These are phyloP conservation scores for Leccinum pachyderme DNA, from an alignment of 1,284 basidiomycete species.

Conservation along the genomic window DNA sequence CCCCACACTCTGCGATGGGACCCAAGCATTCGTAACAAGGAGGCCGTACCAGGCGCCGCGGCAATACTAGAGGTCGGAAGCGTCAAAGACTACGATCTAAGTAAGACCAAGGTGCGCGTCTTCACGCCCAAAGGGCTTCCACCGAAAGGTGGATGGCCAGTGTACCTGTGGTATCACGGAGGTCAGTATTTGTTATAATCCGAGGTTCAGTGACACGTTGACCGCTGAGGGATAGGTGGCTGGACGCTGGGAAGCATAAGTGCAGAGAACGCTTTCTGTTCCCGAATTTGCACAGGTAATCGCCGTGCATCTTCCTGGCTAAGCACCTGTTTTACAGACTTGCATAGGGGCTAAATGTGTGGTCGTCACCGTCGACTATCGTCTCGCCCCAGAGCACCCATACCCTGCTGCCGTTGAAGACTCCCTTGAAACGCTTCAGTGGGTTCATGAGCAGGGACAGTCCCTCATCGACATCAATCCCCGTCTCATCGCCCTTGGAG, in stretches of 20 bases:
- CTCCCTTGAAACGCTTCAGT: constrained; percentile 49
- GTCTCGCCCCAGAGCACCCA: constrained; percentile 57
- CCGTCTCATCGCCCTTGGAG: constrained; percentile 48
- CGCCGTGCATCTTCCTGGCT: not conserved
- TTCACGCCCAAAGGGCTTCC: constrained; percentile 45
- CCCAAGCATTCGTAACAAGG: constrained; percentile 41
- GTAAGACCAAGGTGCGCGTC: constrained; percentile 40
- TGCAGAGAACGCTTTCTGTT: constrained; percentile 34
- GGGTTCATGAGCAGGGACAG: constrained; percentile 43
- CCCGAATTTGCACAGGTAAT: constrained; percentile 29
- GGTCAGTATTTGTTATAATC: constrained; percentile 27
- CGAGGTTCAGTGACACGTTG: not conserved
- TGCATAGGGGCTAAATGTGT: constrained; percentile 36
- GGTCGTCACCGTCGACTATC: constrained; percentile 56
- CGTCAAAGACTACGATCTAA: constrained; percentile 39
- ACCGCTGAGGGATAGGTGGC: constrained; percentile 36
- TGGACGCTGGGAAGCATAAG: constrained; percentile 51
- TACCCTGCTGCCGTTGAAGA: constrained; percentile 63
- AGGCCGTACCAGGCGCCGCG: constrained; percentile 43
- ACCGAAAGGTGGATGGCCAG: constrained; percentile 44
- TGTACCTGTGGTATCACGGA: constrained; percentile 48
- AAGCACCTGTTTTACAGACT: not conserved
- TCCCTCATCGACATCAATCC: constrained; percentile 40
- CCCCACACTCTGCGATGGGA: constrained; percentile 46
- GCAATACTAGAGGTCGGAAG: constrained; percentile 41